Evolutionary conservation across 2,329 filamentous ascomycete genomes (phyloP).

Genomic region (Exophiala xenobiotica): DNA sequence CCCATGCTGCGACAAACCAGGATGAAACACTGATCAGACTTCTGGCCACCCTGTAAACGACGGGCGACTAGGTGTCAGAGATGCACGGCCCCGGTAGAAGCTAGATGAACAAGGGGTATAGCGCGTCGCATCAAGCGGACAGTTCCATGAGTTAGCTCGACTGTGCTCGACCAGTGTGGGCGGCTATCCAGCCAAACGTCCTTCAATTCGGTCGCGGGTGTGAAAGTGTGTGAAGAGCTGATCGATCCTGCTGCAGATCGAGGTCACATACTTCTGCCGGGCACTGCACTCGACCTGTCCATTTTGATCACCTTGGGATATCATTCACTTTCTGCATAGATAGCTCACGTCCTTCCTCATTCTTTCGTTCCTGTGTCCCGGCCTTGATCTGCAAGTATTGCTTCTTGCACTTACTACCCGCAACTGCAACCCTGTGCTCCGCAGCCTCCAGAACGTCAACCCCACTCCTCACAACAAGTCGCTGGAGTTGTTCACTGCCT

Average conservation of each 20-base stretch:
- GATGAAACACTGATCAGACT: slow-evolving; percentile 29
- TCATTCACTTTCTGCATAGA: not conserved
- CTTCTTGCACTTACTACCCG: slow-evolving; percentile 2
- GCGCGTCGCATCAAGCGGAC: slow-evolving; percentile 5
- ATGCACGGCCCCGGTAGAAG: slow-evolving; percentile 7
- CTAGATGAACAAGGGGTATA: slow-evolving; percentile 9
- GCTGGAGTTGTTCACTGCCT: not conserved
- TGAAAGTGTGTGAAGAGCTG: slow-evolving; percentile 10
- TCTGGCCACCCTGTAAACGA: slow-evolving; percentile 2
- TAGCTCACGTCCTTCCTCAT: not conserved
- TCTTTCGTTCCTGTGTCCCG: not conserved
- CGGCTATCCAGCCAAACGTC: slow-evolving; percentile 21
- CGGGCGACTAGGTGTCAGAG: slow-evolving; percentile 13
- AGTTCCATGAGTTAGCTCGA: slow-evolving; percentile 5
- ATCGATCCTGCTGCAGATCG: slow-evolving; percentile 10
- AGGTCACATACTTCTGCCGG: slow-evolving; percentile 2
- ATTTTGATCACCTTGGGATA: slow-evolving; percentile 1
- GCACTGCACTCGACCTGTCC: not conserved
- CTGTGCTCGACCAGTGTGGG: slow-evolving; percentile 15
- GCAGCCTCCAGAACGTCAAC: slow-evolving; percentile 12
- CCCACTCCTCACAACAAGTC: slow-evolving; percentile 7
- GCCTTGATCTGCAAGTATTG: not conserved
- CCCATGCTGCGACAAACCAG: slow-evolving; percentile 5
- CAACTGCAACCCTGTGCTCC: slow-evolving; percentile 5
- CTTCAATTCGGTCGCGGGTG: slow-evolving; percentile 25